phyloP scores from a whole-genome alignment of 192 early-diverging fungal species.

The Pilobolus umbonatus region DNA sequence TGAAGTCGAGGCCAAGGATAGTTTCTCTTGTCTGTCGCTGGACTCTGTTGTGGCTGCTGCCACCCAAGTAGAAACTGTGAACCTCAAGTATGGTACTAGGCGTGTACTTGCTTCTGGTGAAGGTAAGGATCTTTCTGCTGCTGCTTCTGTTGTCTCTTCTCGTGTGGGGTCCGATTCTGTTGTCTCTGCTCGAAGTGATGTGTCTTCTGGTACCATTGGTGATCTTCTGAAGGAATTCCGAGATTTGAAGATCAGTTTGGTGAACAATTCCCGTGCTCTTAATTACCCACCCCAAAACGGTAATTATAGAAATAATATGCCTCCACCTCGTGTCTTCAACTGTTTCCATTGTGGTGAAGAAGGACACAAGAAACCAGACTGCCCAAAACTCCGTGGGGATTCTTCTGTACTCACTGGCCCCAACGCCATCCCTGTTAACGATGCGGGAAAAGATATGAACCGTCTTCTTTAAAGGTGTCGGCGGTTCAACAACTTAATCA shows the following conservation, averaged over 20 bases:
- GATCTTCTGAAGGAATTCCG: background rate
- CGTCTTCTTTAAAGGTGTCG: no score
- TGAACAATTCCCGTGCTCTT: background rate
- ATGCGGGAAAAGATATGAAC: no score
- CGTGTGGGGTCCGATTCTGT: background rate
- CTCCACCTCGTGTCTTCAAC: background rate
- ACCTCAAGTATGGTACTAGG: background rate
- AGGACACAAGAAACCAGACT: background rate
- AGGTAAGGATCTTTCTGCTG: background rate
- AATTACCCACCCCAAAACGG: no score
- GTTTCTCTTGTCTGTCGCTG: background rate
- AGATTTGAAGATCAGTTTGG: background rate
- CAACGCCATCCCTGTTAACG: background rate
- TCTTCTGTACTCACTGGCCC: background rate
- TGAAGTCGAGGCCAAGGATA: background rate
- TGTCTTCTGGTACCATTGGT: background rate
- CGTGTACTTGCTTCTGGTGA: background rate
- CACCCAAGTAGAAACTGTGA: background rate
- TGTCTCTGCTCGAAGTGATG: background rate
- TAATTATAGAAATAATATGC: no score
- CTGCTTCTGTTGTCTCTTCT: no score
- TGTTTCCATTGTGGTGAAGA: background rate
- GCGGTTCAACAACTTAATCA: no score
- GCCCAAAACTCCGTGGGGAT: background rate
- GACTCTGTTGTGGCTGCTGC: background rate